Evolutionary conservation across 1,139 yeast genomes (phyloP), one percentile per base, ranked within the genome.

Genomic region (Saccharomyces hybrid): DNA sequence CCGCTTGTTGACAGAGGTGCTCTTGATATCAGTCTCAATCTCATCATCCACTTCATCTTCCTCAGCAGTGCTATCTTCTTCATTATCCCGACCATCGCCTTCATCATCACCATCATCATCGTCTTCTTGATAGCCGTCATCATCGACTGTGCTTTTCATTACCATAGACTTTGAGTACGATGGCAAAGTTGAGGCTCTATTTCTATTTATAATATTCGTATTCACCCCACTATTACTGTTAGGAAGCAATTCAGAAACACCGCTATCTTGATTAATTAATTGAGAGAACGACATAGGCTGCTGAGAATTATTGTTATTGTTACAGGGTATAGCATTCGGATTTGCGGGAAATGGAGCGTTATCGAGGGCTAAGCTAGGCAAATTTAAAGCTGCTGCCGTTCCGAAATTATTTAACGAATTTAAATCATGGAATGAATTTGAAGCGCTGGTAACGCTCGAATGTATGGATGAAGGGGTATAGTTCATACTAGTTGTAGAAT

Each of bases 61-160:
- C 41, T 54, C 53, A 14, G 38, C 55, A 11, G 51, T 53, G 14
- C 52, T 55, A 28, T 49, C 54, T 25, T 54, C 57, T 41, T 54
- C 57, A 2, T 58, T 58, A 23, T 55, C 63, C 5, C 60, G 62
- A 32, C 59, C 63, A 3, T 58, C 61, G 26, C 58, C 61, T 41
- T 59, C 62, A 14, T 61, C 59, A 6, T 54, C 62, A 19, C 56
- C 60, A 4, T 57, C 67, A 38, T 67, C 69, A 54, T 66, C 69
- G 28, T 66, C 69, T 47, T 67, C 69, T 49, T 66, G 65, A 47
- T 66, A 64, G 9, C 67, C 70, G 9, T 67, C 70, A 26, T 66
- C 68, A 16, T 57, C 62, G n/a, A 48, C 51, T 9, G n/a, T 42
- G 31, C 4, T 54, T 58, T n/a, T 51, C 55, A 29, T 52, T 52